Evolutionary conservation across 1,284 basidiomycete genomes (phyloP).

Genomic region (Meira nashicola): DNA sequence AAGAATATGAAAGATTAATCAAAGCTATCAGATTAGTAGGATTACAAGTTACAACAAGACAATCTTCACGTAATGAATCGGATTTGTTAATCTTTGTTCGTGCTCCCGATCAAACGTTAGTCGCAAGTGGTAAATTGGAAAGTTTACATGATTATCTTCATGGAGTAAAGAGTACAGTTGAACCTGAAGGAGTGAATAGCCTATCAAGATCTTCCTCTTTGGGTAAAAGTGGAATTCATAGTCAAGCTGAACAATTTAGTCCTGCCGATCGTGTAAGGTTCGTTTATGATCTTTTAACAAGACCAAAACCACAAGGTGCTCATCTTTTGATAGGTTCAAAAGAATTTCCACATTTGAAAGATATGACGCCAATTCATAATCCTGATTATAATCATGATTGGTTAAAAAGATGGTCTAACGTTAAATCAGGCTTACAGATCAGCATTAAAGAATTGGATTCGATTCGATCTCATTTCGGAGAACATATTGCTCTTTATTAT

Average conservation of each 20-base stretch:
- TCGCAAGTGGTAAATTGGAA: slow-evolving; percentile 12
- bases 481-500: slow-evolving; percentile 51
- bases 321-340: slow-evolving; percentile 23
- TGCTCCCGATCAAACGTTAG: slow-evolving; percentile 16
- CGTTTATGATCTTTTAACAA: slow-evolving; percentile 14
- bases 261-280: slow-evolving; percentile 14
- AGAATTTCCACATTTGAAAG: slow-evolving; percentile 44
- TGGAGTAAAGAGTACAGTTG: slow-evolving; percentile 28
- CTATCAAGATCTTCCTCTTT: slow-evolving; percentile 16
- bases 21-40: slow-evolving; percentile 25
- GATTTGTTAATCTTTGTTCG: slow-evolving; percentile 43
- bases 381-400: slow-evolving; percentile 38
- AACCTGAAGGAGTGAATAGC: slow-evolving; percentile 9
- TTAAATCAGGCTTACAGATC: slow-evolving; percentile 27
- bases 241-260: slow-evolving; percentile 8
- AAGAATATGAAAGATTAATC: slow-evolving; percentile 33
- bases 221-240: slow-evolving; percentile 10
- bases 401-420: slow-evolving; percentile 35
- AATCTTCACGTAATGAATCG: slow-evolving; percentile 23
- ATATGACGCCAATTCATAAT: slow-evolving; percentile 49
- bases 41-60: slow-evolving; percentile 36
- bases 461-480: slow-evolving; percentile 48
- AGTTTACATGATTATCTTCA: slow-evolving; percentile 37
- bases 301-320: slow-evolving; percentile 25
- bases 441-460: slow-evolving; percentile 39